phyloP scores from a whole-genome alignment of 345 rosid species.

The Bretschneidera sinensis region DNA sequence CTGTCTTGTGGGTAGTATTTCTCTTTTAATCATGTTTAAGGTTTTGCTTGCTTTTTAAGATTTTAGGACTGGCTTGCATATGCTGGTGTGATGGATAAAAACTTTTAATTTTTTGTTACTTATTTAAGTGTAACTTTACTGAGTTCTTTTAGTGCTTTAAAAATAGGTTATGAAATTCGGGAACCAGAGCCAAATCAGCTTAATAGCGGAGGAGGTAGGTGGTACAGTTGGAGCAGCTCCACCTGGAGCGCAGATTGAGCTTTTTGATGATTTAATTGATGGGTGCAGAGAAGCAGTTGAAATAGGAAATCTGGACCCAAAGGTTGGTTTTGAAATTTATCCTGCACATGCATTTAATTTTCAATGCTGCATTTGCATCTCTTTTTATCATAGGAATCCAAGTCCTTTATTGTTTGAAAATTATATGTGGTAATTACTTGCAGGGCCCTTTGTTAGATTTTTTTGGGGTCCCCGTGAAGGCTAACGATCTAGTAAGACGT shows the following conservation, averaged over 20 bases:
- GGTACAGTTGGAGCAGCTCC: slow-evolving; percentile 79
- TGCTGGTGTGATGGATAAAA: background rate
- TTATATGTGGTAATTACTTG: slow-evolving; percentile 13
- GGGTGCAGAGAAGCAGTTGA: slow-evolving; percentile 85
- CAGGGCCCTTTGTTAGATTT: slow-evolving; percentile 95
- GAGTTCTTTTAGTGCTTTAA: slow-evolving; percentile 12
- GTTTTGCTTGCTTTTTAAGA: background rate
- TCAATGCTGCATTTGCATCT: no score
- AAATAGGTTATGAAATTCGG: slow-evolving; percentile 91
- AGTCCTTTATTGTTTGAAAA: background rate
- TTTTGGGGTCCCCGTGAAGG: slow-evolving; percentile 96
- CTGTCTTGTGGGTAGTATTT: background rate
- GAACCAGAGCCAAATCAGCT: slow-evolving; percentile 63
- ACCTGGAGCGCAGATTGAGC: slow-evolving; percentile 79
- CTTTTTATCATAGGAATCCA: background rate
- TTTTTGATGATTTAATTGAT: slow-evolving; percentile 77
- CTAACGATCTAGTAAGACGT: slow-evolving; percentile 73
- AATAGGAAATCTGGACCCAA: slow-evolving; percentile 58
- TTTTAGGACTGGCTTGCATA: background rate
- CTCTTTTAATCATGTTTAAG: background rate
- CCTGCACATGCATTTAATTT: background rate
- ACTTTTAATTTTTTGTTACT: background rate
- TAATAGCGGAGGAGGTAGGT: slow-evolving; percentile 77
- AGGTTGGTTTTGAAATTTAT: slow-evolving; percentile 41
- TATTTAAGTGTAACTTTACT: background rate